These are phyloP conservation scores for Pelargonium nanum DNA, from an alignment of 345 rosid species.

Conservation along the genomic window DNA sequence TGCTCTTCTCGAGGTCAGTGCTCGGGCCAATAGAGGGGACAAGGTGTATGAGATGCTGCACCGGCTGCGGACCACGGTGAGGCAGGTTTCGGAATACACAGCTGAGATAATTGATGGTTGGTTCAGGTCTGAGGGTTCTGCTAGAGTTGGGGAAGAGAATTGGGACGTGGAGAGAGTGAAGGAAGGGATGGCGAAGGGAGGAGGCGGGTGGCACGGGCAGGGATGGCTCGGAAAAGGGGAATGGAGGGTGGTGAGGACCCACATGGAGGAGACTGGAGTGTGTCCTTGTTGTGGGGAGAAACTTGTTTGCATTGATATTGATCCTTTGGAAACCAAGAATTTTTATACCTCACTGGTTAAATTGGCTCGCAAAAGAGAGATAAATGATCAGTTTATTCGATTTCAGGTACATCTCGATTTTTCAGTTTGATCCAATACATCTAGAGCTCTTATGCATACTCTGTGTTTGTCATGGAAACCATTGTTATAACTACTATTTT, in stretches of 20 bases:
- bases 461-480: background rate
- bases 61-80: conserved; percentile 56
- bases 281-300: conserved; percentile 65
- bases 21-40: conserved; percentile 28
- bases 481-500: too few relatives aligned
- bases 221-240: conserved; percentile 85
- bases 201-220: conserved; percentile 99
- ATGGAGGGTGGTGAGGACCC: conserved; percentile 65
- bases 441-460: background rate
- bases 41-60: conserved; percentile 77
- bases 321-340: conserved; percentile 65
- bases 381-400: conserved; percentile 37
- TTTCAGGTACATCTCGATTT: conserved; percentile 43
- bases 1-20: conserved; percentile 65
- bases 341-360: conserved; percentile 58
- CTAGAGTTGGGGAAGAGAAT: conserved; percentile 38
- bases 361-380: conserved; percentile 61
- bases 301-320: conserved; percentile 89
- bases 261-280: conserved; percentile 56
- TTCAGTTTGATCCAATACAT: background rate
- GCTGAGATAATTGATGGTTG: conserved; percentile 46
- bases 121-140: conserved; percentile 59
- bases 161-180: conserved; percentile 49
- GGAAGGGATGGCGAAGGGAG: conserved; percentile 57
- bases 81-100: conserved; percentile 63